These are phyloP conservation scores for Fusarium udum DNA, from an alignment of 2,329 filamentous ascomycete genomes.

Conservation along the genomic window DNA sequence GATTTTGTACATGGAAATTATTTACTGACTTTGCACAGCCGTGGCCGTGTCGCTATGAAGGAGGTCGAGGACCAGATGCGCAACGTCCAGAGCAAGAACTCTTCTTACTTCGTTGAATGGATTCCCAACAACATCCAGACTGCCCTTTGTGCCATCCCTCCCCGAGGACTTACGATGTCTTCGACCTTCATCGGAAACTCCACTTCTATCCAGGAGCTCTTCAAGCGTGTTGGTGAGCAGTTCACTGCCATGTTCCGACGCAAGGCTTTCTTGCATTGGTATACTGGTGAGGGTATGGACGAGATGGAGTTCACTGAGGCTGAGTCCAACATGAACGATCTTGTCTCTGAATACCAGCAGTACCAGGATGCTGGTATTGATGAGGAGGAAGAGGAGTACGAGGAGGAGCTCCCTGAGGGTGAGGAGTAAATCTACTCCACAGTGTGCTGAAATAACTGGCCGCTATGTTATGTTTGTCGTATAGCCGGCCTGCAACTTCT, in stretches of 20 bases:
- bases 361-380: slow-evolving; percentile 99
- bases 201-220: slow-evolving; percentile 99
- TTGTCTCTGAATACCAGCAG: slow-evolving; percentile 99
- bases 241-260: slow-evolving; percentile 99
- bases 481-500: slow-evolving; percentile 45
- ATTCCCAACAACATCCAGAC: slow-evolving; percentile 99
- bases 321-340: slow-evolving; percentile 99
- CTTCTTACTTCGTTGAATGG: slow-evolving; percentile 99
- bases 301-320: slow-evolving; percentile 99
- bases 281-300: slow-evolving; percentile 99
- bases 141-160: slow-evolving; percentile 97
- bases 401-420: slow-evolving; percentile 85
- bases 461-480: slow-evolving; percentile 25
- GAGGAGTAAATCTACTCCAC: slow-evolving; percentile 57
- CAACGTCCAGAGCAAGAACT: slow-evolving; percentile 99
- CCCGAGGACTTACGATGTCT: slow-evolving; percentile 98
- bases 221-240: slow-evolving; percentile 99
- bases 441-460: slow-evolving; percentile 15
- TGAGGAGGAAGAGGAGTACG: slow-evolving; percentile 96
- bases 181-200: slow-evolving; percentile 99
- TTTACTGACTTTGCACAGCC: slow-evolving; percentile 61
- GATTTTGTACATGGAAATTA: background rate
- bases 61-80: slow-evolving; percentile 99
- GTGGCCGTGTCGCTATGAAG: slow-evolving; percentile 99
- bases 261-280: slow-evolving; percentile 99